Evolutionary conservation across 164 flowering plant genomes (phyloP), one percentile per base, ranked within the genome.

Genomic region (Tinospora cordifolia): DNA sequence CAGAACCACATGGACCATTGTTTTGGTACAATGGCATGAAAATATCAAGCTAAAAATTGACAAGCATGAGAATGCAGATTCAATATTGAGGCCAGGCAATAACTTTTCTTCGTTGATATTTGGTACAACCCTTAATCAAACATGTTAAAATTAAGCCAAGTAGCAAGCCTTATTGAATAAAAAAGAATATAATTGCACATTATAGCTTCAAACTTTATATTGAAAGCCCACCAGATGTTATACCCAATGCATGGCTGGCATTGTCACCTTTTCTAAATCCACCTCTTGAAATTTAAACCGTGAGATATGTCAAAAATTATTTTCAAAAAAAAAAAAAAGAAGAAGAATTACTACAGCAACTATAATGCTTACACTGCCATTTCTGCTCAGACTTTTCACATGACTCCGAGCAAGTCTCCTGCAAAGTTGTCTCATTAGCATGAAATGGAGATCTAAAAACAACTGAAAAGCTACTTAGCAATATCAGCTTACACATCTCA

Each of bases 401-500:
- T 4, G 81, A 34, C 65, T 90, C 91, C 11, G 98, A 90, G 80
- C 98, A 93, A 15, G 89, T 81, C 34, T 87, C 98, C 98, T 93
- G 89, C 71, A 74, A 73, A 51, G 25, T 40, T 17, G 0, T 24
- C 30, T 51, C 15, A 46, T 24, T 17, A 68, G 24, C 46, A n/a
- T 30, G 25, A 26, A 6, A 54, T 12, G 17, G n/a, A 34, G 5
- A 17, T 22, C n/a, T 1, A 59, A 21, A 27, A 73, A 19, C 27
- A 66, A 51, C n/a, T 51, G n/a, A 34, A 7, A 24, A 67, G 26
- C 15, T 27, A 6, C 26, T 1, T 25, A 21, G 36, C 5, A 34
- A 22, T 21, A 57, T 24, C 19, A 22, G 25, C 36, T 24, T 8
- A 15, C 19, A n/a, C 63, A 34, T 51, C 0, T 22, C 22, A 27